Percentiles rank a stretch among this genome's conserved stretches.
phyloP scores from a whole-genome alignment of 2,329 filamentous ascomycete species.

The Penicillium sp. region DNA sequence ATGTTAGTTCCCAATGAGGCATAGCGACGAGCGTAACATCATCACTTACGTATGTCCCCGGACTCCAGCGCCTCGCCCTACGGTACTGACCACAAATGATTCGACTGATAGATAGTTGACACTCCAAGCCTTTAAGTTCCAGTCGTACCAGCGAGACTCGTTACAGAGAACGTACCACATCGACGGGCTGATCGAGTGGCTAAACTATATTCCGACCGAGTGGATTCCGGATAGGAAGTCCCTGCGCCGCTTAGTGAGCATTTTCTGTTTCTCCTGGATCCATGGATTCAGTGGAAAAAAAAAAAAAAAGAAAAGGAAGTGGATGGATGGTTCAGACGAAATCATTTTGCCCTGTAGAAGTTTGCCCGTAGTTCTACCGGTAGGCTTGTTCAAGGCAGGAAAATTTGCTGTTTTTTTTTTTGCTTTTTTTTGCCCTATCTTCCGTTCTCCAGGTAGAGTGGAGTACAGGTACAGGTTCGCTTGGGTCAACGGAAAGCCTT shows the following conservation, averaged over 20 bases:
- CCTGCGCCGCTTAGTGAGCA: slow-evolving; percentile 13
- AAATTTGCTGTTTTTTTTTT: slow-evolving; percentile 1
- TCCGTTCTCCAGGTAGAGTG: slow-evolving; percentile 6
- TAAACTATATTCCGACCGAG: slow-evolving; percentile 21
- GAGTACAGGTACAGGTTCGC: slow-evolving; percentile 16
- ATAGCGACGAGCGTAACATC: slow-evolving; percentile 23
- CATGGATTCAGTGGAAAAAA: slow-evolving; percentile 11
- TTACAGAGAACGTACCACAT: neutral
- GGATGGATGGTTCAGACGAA: neutral
- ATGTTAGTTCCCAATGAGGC: slow-evolving; percentile 23
- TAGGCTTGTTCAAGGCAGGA: slow-evolving; percentile 7
- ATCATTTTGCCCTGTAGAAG: neutral
- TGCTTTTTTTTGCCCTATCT: neutral
- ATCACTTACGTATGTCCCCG: slow-evolving; percentile 32
- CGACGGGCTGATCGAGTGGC: neutral
- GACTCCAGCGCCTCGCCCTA: slow-evolving; percentile 9
- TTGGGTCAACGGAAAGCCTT: slow-evolving; percentile 31
- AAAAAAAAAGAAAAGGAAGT: slow-evolving; percentile 3
- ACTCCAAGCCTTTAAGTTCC: neutral
- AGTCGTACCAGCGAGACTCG: neutral
- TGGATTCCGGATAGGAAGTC: slow-evolving; percentile 3
- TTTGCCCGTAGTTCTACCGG: slow-evolving; percentile 30
- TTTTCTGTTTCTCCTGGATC: slow-evolving; percentile 18
- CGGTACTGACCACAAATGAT: neutral
- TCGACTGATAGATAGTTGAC: neutral